These are phyloP conservation scores for Nicotiana undulata DNA, from an alignment of 257 asterid genomes.

Conservation along the genomic window DNA sequence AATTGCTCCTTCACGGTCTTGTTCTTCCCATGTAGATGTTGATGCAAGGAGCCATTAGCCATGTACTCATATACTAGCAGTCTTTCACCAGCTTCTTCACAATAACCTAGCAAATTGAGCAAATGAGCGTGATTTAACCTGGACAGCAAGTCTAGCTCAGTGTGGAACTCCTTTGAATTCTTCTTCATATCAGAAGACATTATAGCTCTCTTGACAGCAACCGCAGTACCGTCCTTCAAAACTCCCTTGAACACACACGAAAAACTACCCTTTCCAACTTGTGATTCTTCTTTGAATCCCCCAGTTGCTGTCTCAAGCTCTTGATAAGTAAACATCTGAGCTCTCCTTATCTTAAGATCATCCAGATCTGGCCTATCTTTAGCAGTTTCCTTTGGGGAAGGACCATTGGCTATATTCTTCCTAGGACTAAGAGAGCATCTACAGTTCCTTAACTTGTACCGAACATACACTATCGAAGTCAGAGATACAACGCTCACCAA, in stretches of 20 bases:
- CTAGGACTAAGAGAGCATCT: slow-evolving; percentile 43
- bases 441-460: slow-evolving; percentile 67
- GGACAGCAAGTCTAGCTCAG: slow-evolving; percentile 79
- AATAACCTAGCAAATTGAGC: slow-evolving; percentile 74
- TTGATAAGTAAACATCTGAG: slow-evolving; percentile 63
- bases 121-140: slow-evolving; percentile 82
- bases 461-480: slow-evolving; percentile 49
- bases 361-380: slow-evolving; percentile 57
- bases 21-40: slow-evolving; percentile 62
- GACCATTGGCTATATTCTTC: slow-evolving; percentile 19
- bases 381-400: slow-evolving; percentile 42
- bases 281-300: slow-evolving; percentile 67
- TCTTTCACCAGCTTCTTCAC: slow-evolving; percentile 83
- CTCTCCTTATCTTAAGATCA: slow-evolving; percentile 68
- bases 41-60: slow-evolving; percentile 89
- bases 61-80: slow-evolving; percentile 86
- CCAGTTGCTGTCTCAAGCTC: slow-evolving; percentile 69
- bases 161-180: slow-evolving; percentile 74
- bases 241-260: slow-evolving; percentile 85
- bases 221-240: slow-evolving; percentile 62
- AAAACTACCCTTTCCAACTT: slow-evolving; percentile 85
- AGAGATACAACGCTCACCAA: slow-evolving; percentile 50
- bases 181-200: slow-evolving; percentile 68
- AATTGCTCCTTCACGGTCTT: slow-evolving; percentile 41
- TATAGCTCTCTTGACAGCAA: slow-evolving; percentile 79